Percentiles rank a stretch among this genome's conserved stretches.
phyloP scores from a whole-genome alignment of 2,329 filamentous ascomycete genomes.

The Cladophialophora yegresii region DNA sequence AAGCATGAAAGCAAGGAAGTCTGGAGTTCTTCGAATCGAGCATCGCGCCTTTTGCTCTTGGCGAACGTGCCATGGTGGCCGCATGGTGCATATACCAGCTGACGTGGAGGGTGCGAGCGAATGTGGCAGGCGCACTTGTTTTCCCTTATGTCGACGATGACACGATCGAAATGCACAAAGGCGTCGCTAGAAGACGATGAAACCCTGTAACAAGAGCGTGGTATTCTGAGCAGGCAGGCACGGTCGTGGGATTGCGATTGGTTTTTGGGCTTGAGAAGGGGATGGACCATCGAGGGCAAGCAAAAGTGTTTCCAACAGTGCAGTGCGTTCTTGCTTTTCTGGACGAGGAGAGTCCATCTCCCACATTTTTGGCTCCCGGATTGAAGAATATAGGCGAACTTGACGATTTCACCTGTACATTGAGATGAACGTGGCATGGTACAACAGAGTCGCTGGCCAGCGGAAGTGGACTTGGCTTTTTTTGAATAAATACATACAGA shows the following conservation, averaged over 20 bases:
- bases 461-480: background rate
- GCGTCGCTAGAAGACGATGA: conserved; percentile 5
- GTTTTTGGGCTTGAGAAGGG: conserved; percentile 10
- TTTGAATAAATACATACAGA: conserved; percentile 8
- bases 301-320: conserved; percentile 21
- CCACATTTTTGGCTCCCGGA: background rate
- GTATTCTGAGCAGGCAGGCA: background rate
- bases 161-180: conserved; percentile 20
- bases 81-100: conserved; percentile 29
- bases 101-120: conserved; percentile 5
- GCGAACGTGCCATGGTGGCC: conserved; percentile 4
- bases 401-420: conserved; percentile 5
- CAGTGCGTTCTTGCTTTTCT: conserved; percentile 7
- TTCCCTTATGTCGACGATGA: conserved; percentile 16
- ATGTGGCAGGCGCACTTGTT: conserved; percentile 15
- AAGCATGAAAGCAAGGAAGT: conserved; percentile 25
- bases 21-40: conserved; percentile 28
- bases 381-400: conserved; percentile 6
- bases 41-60: conserved; percentile 16
- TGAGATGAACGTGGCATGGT: conserved; percentile 5
- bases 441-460: conserved; percentile 1
- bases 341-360: conserved; percentile 1
- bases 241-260: conserved; percentile 11
- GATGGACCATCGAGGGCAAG: conserved; percentile 6
- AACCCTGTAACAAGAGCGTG: conserved; percentile 21